A percentile compares a stretch with the other conserved stretches of the same genome.
Evolutionary conservation across 129 eudicot genomes (phyloP).

Genomic region (Tagetes patula): DNA sequence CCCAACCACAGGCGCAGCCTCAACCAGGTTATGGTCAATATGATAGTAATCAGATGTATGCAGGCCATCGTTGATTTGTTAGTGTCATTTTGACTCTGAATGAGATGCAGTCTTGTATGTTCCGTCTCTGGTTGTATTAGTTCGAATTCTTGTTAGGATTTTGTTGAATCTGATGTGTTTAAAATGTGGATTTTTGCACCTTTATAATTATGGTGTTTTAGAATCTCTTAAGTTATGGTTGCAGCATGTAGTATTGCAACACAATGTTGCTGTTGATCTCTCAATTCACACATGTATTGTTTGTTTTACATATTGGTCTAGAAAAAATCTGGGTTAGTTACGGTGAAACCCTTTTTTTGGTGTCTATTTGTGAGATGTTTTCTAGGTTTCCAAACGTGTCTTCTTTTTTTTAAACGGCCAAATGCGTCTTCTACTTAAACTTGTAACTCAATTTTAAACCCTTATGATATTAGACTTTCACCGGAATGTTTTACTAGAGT

Average conservation of each 20-base stretch:
- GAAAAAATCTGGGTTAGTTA: too few species aligned
- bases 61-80: slow-evolving; percentile 54
- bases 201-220: not conserved
- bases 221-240: not conserved
- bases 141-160: slow-evolving; percentile 7
- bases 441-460: too few species aligned
- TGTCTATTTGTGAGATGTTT: too few species aligned
- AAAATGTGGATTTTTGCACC: not conserved
- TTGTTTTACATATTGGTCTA: too few species aligned
- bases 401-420: too few species aligned
- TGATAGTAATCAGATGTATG: slow-evolving; percentile 72
- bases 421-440: too few species aligned
- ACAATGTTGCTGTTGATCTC: not conserved
- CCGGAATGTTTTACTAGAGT: too few species aligned
- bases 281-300: not conserved
- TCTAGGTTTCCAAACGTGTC: too few species aligned
- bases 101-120: slow-evolving; percentile 11
- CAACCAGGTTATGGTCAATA: slow-evolving; percentile 70
- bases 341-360: too few species aligned
- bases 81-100: not conserved
- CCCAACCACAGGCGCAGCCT: slow-evolving; percentile 49
- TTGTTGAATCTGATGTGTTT: slow-evolving; percentile 14
- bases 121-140: slow-evolving; percentile 12
- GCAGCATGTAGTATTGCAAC: not conserved
- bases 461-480: too few species aligned